Percentiles rank a stretch among this genome's conserved stretches.
These are phyloP conservation scores for Brasilioporus rufonigricans DNA, from an alignment of 768 basidiomycete genomes.

Conservation along the genomic window DNA sequence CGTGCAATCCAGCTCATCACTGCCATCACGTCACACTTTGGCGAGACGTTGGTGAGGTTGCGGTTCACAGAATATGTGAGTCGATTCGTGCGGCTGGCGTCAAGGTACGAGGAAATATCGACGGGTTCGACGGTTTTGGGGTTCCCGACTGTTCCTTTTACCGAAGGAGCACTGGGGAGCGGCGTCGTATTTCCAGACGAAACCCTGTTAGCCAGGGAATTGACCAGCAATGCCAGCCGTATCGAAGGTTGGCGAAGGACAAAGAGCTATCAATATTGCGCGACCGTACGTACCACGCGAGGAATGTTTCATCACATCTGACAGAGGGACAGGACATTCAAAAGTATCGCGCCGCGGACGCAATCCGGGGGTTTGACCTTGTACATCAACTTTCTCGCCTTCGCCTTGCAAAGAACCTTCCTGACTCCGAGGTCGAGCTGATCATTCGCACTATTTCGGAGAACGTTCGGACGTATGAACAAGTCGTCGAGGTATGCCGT, in stretches of 20 bases:
- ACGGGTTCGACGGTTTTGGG: constrained; percentile 73
- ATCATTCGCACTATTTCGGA: constrained; percentile 77
- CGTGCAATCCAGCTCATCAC: constrained; percentile 54
- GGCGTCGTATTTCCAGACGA: constrained; percentile 84
- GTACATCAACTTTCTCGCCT: constrained; percentile 83
- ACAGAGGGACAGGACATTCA: constrained; percentile 59
- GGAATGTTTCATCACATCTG: neutral
- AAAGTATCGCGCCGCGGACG: constrained; percentile 47
- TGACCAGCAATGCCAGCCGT: constrained; percentile 71
- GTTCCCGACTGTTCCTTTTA: constrained; percentile 57
- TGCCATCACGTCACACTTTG: constrained; percentile 89
- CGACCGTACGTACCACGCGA: constrained; percentile 49
- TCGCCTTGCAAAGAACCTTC: constrained; percentile 66
- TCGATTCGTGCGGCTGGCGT: constrained; percentile 86
- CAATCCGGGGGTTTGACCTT: constrained; percentile 81
- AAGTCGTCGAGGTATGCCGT: constrained; percentile 75
- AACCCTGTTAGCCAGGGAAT: constrained; percentile 57
- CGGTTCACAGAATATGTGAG: constrained; percentile 87
- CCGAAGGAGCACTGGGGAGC: constrained; percentile 57
- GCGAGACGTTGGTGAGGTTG: constrained; percentile 83
- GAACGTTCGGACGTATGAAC: constrained; percentile 76
- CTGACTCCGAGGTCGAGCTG: constrained; percentile 67
- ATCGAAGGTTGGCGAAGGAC: constrained; percentile 95
- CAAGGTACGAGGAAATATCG: constrained; percentile 86
- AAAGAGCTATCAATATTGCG: constrained; percentile 70